Evolutionary conservation across 1,139 yeast species (phyloP), one percentile per base, ranked within the genome.

Genomic region (Yamadazyma pseudoaaseri): DNA sequence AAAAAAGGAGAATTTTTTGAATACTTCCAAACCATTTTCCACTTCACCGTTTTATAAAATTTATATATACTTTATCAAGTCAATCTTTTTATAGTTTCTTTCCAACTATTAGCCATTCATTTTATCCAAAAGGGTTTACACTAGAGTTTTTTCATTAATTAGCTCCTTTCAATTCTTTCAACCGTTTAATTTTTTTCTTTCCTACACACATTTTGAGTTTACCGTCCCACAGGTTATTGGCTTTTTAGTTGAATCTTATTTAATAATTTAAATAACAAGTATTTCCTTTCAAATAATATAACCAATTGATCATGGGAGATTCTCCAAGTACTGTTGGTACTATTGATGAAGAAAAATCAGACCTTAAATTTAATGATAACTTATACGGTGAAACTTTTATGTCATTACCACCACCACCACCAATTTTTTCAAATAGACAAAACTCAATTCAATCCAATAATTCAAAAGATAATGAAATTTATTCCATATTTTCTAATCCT

Each of bases 401-500:
- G 34, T 22, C 31, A 3, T 30, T 37, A 11, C 37, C 34, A 5
- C 41, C 41, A 2, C 62, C 61, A 11, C 59, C 60, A 15, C 49
- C 55, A 16, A 45, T 54, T 20, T 37, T 41, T 33, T 31, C 25
- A 24, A 43, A 42, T 21, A 33, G 49, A 16, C 48, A 46, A 27
- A 44, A 45, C 28, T 42, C 47, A 10, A 37, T 45, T 27, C 48
- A 46, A 24, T 44, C 49, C 16, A 40, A 38, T 25, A 37, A 39
- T 17, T 44, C 48, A 4, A 35, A 30, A 24, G 41, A 41, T 27
- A 37, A 39, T 26, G 44, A 41, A 25, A 28, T 32, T 18, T 53
- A 56, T 33, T 48, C 59, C 6, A 49, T 60, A 13, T 58, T 58
- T 38, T 47, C 56, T 10, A 54, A 56, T 33, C 49, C 51, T 12